A percentile compares a stretch with the other conserved stretches of the same genome.
Evolutionary conservation across 345 rosid species (phyloP).

Genomic region (Schrenkiella parvula): DNA sequence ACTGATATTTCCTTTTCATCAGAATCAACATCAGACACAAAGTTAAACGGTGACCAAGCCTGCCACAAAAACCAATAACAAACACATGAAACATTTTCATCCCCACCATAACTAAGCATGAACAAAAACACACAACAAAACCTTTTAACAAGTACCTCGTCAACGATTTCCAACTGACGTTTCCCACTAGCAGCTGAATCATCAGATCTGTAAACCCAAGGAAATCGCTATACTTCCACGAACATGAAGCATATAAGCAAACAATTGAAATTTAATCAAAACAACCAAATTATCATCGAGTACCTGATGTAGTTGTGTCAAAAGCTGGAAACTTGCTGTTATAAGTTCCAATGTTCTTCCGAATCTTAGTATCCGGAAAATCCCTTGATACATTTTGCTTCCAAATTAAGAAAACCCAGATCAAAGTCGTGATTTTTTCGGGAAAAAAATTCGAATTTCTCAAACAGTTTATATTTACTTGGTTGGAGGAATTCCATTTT

Average conservation of each 20-base stretch:
- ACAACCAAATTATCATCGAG: neutral
- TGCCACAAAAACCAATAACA: slow-evolving; percentile 21
- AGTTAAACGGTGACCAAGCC: slow-evolving; percentile 70
- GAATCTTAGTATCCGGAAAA: slow-evolving; percentile 55
- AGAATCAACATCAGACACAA: slow-evolving; percentile 39
- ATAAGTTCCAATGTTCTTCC: slow-evolving; percentile 65
- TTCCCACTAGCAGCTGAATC: slow-evolving; percentile 27
- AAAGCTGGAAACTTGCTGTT: slow-evolving; percentile 66
- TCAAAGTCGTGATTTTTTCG: neutral
- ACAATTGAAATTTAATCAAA: neutral
- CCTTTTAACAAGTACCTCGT: slow-evolving; percentile 44
- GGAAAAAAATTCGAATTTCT: neutral
- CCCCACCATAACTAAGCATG: neutral
- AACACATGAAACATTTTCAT: slow-evolving; percentile 12
- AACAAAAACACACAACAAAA: neutral
- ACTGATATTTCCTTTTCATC: slow-evolving; percentile 36
- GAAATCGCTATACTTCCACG: slow-evolving; percentile 43
- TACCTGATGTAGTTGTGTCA: slow-evolving; percentile 64
- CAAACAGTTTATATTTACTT: slow-evolving; percentile 29
- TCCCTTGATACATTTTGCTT: slow-evolving; percentile 74
- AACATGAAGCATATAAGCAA: slow-evolving; percentile 3
- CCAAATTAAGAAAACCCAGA: neutral
- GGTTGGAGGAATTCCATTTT: slow-evolving; percentile 54
- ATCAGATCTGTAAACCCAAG: slow-evolving; percentile 39
- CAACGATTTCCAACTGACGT: slow-evolving; percentile 34